Evolutionary conservation across 352 stramenopile genomes (phyloP), one percentile per base, ranked within the genome.

Genomic region (Pythium diclinum): DNA sequence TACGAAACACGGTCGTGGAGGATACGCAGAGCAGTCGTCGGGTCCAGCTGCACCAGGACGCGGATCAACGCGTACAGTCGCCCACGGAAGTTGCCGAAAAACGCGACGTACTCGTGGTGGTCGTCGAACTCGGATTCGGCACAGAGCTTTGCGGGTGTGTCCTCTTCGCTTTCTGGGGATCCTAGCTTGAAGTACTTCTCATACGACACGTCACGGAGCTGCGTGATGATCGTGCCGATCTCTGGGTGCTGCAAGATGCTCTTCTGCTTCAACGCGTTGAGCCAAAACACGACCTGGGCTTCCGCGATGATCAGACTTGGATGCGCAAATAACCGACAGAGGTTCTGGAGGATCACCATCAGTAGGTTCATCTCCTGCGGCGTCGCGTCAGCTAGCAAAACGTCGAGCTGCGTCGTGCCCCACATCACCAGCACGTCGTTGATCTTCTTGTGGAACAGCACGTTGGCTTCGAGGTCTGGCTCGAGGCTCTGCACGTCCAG

Each of bases 131-230:
- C 85, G 63, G 83, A 61, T 44, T 61, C 73, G 40, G 78, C 87
- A 56, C 75, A 81, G 19, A 72, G 44, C 49, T 73, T 83, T 6
- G 71, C 72, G 23, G 61, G 36, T 9, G 65, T 79, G 19, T 84
- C 74, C 0, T 75, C 69, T 0, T 87, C 81, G 19, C 82, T 82
- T 21, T 91, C 81, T 1, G 85, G 85, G 0, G 82, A 91, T 2
- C 76, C 66, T 3, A 93, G 52, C 61, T 89, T 91, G 55, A 93
- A 93, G 67, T 91, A 93, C 58, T 91, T 93, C 16, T 91, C 83
- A 16, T 89, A 87, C 10, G 77, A 81, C 7, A 85, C 75, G 47
- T 86, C 74, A 21, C 78, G 79, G n/a, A 91, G 47, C 55, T 81
- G 78, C 2, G 56, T 28, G 10, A 66, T 32, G 16, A 66, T 44